phyloP scores from a whole-genome alignment of 1,284 basidiomycete species.

The Apiotrichum porosum region DNA sequence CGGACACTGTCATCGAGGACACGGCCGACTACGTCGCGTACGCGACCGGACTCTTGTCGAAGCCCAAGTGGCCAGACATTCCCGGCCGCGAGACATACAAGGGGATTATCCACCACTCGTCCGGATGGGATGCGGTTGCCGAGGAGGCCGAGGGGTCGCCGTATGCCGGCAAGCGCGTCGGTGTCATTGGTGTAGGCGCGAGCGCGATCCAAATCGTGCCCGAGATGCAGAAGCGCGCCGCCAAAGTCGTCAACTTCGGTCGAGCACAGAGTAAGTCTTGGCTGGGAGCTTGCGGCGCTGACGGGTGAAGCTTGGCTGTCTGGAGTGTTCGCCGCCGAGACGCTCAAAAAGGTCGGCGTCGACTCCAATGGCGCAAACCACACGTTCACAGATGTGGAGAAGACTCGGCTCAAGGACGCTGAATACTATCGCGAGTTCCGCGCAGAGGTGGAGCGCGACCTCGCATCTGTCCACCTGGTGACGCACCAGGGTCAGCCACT shows the following conservation, averaged over 20 bases:
- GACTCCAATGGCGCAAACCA: not conserved
- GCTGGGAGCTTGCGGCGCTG: not conserved
- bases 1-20: constrained; percentile 14
- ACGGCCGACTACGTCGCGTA: constrained; percentile 31
- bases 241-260: constrained; percentile 28
- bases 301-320: constrained; percentile 28
- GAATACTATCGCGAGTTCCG: constrained; percentile 26
- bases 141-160: constrained; percentile 17
- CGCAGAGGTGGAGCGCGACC: constrained; percentile 19
- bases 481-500: constrained; percentile 18
- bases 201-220: constrained; percentile 30
- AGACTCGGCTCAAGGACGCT: constrained; percentile 14
- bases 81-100: constrained; percentile 25
- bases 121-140: constrained; percentile 14
- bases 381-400: constrained; percentile 27
- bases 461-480: constrained; percentile 7
- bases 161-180: constrained; percentile 13
- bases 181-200: constrained; percentile 17
- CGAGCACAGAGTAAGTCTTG: constrained; percentile 11
- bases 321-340: constrained; percentile 18
- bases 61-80: constrained; percentile 35
- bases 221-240: constrained; percentile 14
- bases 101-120: constrained; percentile 27
- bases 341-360: constrained; percentile 7
- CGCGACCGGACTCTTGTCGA: constrained; percentile 22